Evolutionary conservation across 2,329 filamentous ascomycete genomes (phyloP), one percentile per base, ranked within the genome.

Genomic region (Rachicladosporium sp.): DNA sequence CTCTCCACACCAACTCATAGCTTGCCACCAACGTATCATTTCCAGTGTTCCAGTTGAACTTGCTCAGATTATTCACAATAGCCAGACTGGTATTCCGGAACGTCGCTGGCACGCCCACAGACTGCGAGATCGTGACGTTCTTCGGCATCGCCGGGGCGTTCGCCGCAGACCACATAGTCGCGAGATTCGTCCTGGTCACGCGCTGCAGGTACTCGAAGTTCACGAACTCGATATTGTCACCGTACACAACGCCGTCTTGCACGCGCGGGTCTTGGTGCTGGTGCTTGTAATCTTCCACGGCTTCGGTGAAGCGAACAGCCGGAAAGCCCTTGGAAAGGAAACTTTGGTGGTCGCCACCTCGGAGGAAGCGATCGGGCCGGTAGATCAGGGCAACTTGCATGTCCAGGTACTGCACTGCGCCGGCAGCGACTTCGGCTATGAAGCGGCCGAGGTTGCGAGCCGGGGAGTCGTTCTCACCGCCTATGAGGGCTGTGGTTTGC

Each of bases 341-440:
- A 0, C 69, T 63, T 4, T 62, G 57, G 52, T 77, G 73, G 53
- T 76, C 73, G 23, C 73, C 73, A 30, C 73, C 70, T 3, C 73
- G 63, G 4, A 74, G 60, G 54, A 69, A 76, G 8, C 73, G 64
- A 45, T 76, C 73, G 0, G 70, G 59, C 2, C 72, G 66, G 53
- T 76, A 75, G 33, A 76, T 66, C 37, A 74, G 61, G 6, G 68
- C 67, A 9, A 76, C 64, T 43, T 68, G 66, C 72, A 77, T 76
- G 7, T 62, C 64, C 1, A 71, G 73, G 10, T 60, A 61, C 2
- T 59, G 45, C 43, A 72, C 73, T 12, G 69, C 66, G 1, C 67
- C 69, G 11, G 68, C 65, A 1, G 67, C 69, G 2, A 76, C 68
- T 45, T 76, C 73, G 29, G 65, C 64, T 29, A 71, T 65, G 53